These are phyloP conservation scores for Sporothrix globosa DNA, from an alignment of 2,329 filamentous ascomycete genomes.

Conservation along the genomic window DNA sequence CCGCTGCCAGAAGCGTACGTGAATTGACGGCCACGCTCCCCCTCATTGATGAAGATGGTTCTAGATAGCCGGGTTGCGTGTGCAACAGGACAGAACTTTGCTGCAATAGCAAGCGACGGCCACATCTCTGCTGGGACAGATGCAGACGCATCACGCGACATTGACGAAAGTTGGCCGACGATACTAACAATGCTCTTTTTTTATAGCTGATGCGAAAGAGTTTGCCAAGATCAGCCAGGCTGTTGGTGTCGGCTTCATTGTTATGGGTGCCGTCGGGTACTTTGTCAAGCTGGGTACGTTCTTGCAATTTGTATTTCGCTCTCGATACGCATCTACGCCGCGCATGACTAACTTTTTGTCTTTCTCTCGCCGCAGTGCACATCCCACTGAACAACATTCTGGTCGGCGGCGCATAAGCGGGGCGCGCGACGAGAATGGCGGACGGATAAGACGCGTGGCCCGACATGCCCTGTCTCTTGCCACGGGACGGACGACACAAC, in stretches of 20 bases:
- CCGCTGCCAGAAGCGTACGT: constrained; percentile 64
- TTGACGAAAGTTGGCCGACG: not conserved
- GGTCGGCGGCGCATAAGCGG: constrained; percentile 63
- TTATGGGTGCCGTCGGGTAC: constrained; percentile 72
- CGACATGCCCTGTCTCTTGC: not conserved
- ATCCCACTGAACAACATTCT: constrained; percentile 72
- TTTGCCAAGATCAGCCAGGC: constrained; percentile 59
- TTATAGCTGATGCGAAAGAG: constrained; percentile 55
- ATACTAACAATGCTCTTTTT: constrained; percentile 37
- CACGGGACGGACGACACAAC: not conserved
- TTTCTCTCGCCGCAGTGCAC: constrained; percentile 54
- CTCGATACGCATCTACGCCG: not conserved
- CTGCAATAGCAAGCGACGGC: not conserved
- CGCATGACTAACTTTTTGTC: not conserved
- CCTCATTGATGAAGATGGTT: not conserved
- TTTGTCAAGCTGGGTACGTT: constrained; percentile 68
- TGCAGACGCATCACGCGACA: constrained; percentile 21
- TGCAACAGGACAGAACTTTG: not conserved
- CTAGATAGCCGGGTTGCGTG: not conserved
- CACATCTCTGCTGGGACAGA: constrained; percentile 2
- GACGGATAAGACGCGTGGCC: not conserved
- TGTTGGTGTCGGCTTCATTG: constrained; percentile 69
- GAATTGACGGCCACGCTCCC: no score
- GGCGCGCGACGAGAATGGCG: not conserved
- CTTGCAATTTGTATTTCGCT: no score